These are phyloP conservation scores for Cantharellus anzutake DNA, from an alignment of 768 basidiomycete genomes.

Conservation along the genomic window DNA sequence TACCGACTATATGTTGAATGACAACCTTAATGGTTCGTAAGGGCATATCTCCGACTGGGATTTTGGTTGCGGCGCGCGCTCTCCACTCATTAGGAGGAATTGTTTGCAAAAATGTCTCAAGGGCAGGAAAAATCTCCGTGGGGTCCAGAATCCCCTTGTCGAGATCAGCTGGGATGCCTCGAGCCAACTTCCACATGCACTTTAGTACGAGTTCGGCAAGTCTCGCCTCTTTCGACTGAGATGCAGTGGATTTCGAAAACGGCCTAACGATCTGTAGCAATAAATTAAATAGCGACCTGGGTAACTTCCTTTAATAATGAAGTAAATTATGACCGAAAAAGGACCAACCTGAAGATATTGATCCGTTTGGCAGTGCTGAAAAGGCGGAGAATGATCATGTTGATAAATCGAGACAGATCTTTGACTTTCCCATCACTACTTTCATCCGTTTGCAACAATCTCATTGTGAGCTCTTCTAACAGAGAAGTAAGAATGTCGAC, in stretches of 20 bases:
- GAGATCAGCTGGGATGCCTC: slow-evolving; percentile 86
- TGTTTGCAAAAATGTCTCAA: slow-evolving; percentile 85
- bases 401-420: slow-evolving; percentile 90
- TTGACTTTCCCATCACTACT: slow-evolving; percentile 66
- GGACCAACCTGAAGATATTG: slow-evolving; percentile 69
- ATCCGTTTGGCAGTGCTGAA: slow-evolving; percentile 82
- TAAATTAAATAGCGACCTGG: slow-evolving; percentile 59
- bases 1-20: slow-evolving; percentile 90
- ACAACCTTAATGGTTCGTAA: slow-evolving; percentile 95
- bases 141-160: slow-evolving; percentile 63
- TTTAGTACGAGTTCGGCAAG: slow-evolving; percentile 87
- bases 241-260: slow-evolving; percentile 55
- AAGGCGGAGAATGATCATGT: slow-evolving; percentile 89
- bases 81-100: slow-evolving; percentile 96
- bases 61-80: slow-evolving; percentile 69
- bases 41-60: slow-evolving; percentile 97
- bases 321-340: neutral
- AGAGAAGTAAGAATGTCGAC: slow-evolving; percentile 69
- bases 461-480: slow-evolving; percentile 79
- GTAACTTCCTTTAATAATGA: neutral
- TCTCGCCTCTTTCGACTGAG: slow-evolving; percentile 65
- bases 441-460: slow-evolving; percentile 87
- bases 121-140: slow-evolving; percentile 73
- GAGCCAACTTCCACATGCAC: slow-evolving; percentile 94
- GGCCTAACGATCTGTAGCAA: slow-evolving; percentile 70